Evolutionary conservation across 2,329 filamentous ascomycete genomes (phyloP).

Genomic region (Trichophyton simii): DNA sequence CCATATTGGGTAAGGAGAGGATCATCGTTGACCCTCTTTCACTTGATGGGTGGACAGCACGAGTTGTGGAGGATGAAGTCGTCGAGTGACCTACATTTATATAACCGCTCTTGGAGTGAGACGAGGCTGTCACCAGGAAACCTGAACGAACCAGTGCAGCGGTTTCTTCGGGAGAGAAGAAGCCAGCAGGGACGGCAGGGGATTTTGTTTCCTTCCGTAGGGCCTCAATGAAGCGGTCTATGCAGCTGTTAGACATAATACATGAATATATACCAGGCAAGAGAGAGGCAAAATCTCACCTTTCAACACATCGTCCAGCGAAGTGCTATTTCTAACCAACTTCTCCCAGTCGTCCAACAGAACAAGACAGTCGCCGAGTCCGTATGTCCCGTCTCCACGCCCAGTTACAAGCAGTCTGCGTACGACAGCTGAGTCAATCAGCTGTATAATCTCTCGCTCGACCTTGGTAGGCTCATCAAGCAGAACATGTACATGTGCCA

Average conservation of each 20-base stretch:
- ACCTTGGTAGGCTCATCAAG: slow-evolving; percentile 44
- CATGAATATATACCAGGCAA: not conserved
- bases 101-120: slow-evolving; percentile 26
- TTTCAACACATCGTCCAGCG: slow-evolving; percentile 25
- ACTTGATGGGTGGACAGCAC: not conserved
- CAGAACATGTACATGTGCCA: slow-evolving; percentile 49
- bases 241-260: not conserved
- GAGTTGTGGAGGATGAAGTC: slow-evolving; percentile 10
- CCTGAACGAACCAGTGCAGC: slow-evolving; percentile 40
- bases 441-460: slow-evolving; percentile 46
- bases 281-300: slow-evolving; percentile 15
- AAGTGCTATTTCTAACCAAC: slow-evolving; percentile 25
- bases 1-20: slow-evolving; percentile 48
- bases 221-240: slow-evolving; percentile 40
- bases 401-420: slow-evolving; percentile 45
- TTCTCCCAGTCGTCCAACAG: slow-evolving; percentile 41
- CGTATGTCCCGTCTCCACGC: slow-evolving; percentile 43
- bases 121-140: slow-evolving; percentile 41
- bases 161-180: slow-evolving; percentile 38
- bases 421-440: slow-evolving; percentile 40
- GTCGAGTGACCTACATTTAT: slow-evolving; percentile 32
- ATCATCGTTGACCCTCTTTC: slow-evolving; percentile 29
- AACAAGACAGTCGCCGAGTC: slow-evolving; percentile 47
- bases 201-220: slow-evolving; percentile 37
- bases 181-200: slow-evolving; percentile 33